Evolutionary conservation across 2,329 filamentous ascomycete species (phyloP).

Genomic region (Aspergillus sp.): DNA sequence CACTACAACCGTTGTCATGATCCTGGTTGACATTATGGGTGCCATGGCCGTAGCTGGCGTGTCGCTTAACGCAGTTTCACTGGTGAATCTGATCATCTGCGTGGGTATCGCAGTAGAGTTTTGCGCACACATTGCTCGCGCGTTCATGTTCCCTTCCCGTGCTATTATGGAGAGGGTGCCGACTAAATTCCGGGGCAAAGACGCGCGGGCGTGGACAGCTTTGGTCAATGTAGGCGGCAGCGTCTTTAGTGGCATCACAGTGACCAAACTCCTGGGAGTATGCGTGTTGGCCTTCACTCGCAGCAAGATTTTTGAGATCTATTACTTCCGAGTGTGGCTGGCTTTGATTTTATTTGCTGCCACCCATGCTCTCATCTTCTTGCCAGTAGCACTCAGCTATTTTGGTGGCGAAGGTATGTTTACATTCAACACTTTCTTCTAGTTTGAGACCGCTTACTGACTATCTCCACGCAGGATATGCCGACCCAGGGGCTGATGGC

Average conservation of each 20-base stretch:
- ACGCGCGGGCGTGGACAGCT: slow-evolving; percentile 87
- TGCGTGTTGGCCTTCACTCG: slow-evolving; percentile 89
- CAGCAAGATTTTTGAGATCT: slow-evolving; percentile 99
- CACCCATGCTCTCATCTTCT: slow-evolving; percentile 82
- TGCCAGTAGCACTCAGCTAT: slow-evolving; percentile 85
- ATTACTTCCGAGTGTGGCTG: slow-evolving; percentile 97
- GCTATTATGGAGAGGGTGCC: slow-evolving; percentile 79
- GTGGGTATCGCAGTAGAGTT: slow-evolving; percentile 97
- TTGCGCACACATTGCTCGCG: slow-evolving; percentile 92
- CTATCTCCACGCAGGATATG: slow-evolving; percentile 60
- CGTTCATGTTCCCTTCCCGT: slow-evolving; percentile 89
- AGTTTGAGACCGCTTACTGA: too few species aligned
- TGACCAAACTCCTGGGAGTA: slow-evolving; percentile 93
- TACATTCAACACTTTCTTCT: neutral
- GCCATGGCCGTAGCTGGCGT: slow-evolving; percentile 89
- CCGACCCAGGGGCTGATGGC: slow-evolving; percentile 83
- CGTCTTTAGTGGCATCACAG: slow-evolving; percentile 93
- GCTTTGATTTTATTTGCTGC: slow-evolving; percentile 88
- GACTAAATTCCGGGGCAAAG: slow-evolving; percentile 74
- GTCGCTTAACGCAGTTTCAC: slow-evolving; percentile 88
- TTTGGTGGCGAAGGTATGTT: slow-evolving; percentile 73
- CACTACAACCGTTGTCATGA: slow-evolving; percentile 87
- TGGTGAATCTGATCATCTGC: slow-evolving; percentile 96
- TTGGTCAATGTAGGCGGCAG: slow-evolving; percentile 92
- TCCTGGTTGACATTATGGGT: slow-evolving; percentile 87